Base-by-base conservation (phyloP, 1,284 basidiomycete species). In the Ceratobasidium sp. region DNA sequence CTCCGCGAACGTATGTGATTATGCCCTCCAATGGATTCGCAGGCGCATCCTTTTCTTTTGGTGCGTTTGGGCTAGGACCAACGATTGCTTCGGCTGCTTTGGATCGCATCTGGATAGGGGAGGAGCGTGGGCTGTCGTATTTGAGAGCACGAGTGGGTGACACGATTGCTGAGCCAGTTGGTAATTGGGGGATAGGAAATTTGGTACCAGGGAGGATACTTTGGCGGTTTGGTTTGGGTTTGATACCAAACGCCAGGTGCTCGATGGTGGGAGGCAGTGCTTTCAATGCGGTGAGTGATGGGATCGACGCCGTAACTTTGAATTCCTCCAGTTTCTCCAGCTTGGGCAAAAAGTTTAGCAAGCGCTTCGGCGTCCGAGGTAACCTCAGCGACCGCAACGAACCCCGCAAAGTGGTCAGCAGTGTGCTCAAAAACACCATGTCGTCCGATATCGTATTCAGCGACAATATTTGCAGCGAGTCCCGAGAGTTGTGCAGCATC, bases 171-270 rank as follows among this genome's bases (percentile, higher is more conserved):
- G 62, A 65, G n/a, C 6, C 25, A 3, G 52, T 29, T 32, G 52
- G 52, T 20, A 27, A 17, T 3, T 25, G 31, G 7, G 52, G 52
- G 15, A 52, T 13, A 25, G 52, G 31, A 49, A 65, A 43, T 32
- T 40, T 38, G 13, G 50, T 31, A n/a, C 50, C 20, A 10, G 50
- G 62, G 13, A 65, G 29, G 13, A 65, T 15, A 27, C 62, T 65
- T 27, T 65, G 62, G 35, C 62, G 49, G 2, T 34, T 53, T 34
- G 62, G 62, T 31, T 65, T 65, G 15, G 62, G 62, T 22, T 65
- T 65, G 27, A 43, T 42, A 7, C 62, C 62, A n/a, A 65, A 65
- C 27, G 62, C 62, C 3, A 65, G 62, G 43, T 65, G 62, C 31
- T 65, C 47, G 13, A 65, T 31, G 7, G 35, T 65, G 15, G 50